Evolutionary conservation across 495 filamentous ascomycete species (phyloP), one percentile per base, ranked within the genome.

Genomic region (Penicillium riverlandense): DNA sequence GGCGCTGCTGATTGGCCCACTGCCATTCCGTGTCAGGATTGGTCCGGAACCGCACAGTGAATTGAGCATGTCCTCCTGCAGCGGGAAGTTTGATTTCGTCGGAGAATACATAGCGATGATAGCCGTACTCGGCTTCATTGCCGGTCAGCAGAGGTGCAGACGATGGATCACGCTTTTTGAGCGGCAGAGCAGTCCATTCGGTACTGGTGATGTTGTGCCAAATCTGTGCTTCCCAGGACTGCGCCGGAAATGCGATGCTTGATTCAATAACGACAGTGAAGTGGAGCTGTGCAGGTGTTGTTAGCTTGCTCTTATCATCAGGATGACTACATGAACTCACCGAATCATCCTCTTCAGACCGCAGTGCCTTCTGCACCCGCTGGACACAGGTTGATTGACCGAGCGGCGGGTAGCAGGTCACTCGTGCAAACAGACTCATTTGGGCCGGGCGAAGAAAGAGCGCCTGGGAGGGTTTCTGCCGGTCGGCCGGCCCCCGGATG

Each of bases 221-320:
- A 1, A 95, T 66, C 29, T 82, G 73, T 6, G 85, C 74, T 55
- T 92, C 75, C 84, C 85, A 94, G 33, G 63, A 45, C 49, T 83
- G 74, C 7, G 76, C 55, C 1, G 70, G 69, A 29, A 78, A 71
- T 39, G 63, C 67, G 30, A 56, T 70, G 36, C 75, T 79, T 15
- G 80, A 76, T 46, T 89, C 85, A 28, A 96, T 66, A n/a, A 88
- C 62, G 11, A 87, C 85, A 11, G 76, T 80, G 47, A 92, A 84
- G 3, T 54, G 54, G 10, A 85, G 67, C 66, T 77, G 47, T 11
- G 38, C 13, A 6, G 0, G n/a, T 4, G 10, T 22, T 12, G 32
- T 34, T 34, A 34, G 32, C 32, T 34, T 31, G 39, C 16, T 22
- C 22, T 22, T 22, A 22, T 6, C 22, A 22, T 22, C 22, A 22